Base-by-base conservation (phyloP, 257 asterid genomes). In the Ligustrum vulgare region DNA sequence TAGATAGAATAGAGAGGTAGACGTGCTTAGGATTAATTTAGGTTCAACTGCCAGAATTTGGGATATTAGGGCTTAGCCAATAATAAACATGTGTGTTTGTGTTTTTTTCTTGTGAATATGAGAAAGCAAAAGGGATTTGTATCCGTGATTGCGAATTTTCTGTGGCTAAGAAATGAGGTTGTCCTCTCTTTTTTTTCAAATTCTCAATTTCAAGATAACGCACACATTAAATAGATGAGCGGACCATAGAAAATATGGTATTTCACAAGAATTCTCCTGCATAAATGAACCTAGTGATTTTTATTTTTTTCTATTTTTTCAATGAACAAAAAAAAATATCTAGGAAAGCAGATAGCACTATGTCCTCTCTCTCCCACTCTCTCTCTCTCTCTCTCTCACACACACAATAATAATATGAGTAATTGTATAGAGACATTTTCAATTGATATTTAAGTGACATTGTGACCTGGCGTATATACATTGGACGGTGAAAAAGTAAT, bases 11-110 rank as follows among this genome's bases (percentile, higher is more conserved):
- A 39, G 45, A 39, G 47, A 39, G 47, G 47, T 10, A 39, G 47
- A 39, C 9, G 13, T 8, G 23, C 25, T 56, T 36, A 39, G 4
- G 11, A 39, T 28, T 28, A 28, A 35, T 20, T 16, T 78, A 67
- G 78, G 82, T 72, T 56, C 71, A 78, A 67, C 82, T 73, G 78
- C 62, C 20, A 54, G 74, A 28, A 10, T 73, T 73, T 67, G 62
- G 75, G 73, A 71, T 77, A n/a, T n/a, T n/a, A 71, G 72, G 58
- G 69, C 31, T 23, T 75, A 49, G n/a, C 22, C 22, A n/a, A 16
- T 51, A 18, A 56, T 20, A n/a, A n/a, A n/a, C 28, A n/a, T 6
- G 64, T 56, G 64, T 20, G 10, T 56, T 7, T 49, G 5, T 6
- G 31, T 10, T 39, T 8, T 39, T 3, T 7, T 20, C 3, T 51